Base-by-base conservation (phyloP, 352 stramenopile genomes). In the Phytophthora constricta region DNA sequence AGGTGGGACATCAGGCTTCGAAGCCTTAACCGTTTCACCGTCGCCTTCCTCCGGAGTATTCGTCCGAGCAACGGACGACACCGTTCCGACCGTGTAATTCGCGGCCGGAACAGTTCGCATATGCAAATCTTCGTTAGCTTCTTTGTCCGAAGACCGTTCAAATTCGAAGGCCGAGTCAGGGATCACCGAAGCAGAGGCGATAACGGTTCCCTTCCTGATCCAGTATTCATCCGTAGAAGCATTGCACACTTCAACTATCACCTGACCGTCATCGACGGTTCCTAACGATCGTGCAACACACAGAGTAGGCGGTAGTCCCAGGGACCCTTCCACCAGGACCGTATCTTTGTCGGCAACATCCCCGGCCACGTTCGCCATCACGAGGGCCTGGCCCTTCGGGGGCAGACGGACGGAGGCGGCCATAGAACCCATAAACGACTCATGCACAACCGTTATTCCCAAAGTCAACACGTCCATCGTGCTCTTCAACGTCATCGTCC, bases 171-270 rank as follows among this genome's bases (percentile, higher is more conserved):
- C 43, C 19, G 55, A 25, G 2, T 45, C 55, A 2, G 43, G 43
- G 11, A 62, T 46, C 20, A 62, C 43, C 2, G 55, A 55, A 3
- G 56, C 27, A 1, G 19, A 4, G 4, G 43, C 31, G 5, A 55
- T 9, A 4, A 53, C 28, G 19, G 31, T 55, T 20, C 56, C 45
- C 22, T 27, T 33, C 16, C 19, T 1, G 20, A 63, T 53, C 43
- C 20, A 47, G 9, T 23, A 49, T 28, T 52, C 56, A 5, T 56
- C 56, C 1, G 56, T 48, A 2, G 56, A 55, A 2, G 45, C 9
- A n/a, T 63, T 63, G 14, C 56, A 63, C 0, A 55, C 20, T 41
- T 63, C 45, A 1, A 63, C 45, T 5, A 55, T 28, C 4, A 55
- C 43, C 14, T 28, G n/a, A 9, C 56, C 43, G 0, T 48, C 31